phyloP scores from a whole-genome alignment of 148 eudicot species.

The Polygonum aviculare region DNA sequence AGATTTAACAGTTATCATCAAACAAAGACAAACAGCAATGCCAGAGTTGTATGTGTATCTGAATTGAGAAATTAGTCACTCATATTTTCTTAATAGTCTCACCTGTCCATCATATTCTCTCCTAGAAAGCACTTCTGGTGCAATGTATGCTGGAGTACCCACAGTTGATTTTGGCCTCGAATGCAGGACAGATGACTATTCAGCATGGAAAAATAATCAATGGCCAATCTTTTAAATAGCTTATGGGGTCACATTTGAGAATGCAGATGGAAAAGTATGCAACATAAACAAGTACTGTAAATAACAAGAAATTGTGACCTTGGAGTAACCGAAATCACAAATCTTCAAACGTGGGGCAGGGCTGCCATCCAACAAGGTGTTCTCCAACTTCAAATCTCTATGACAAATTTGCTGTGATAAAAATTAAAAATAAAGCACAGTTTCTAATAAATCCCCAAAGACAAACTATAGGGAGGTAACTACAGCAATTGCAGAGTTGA shows the following conservation, averaged over 20 bases:
- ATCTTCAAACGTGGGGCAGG: constrained; percentile 36
- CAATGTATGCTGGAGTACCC: constrained; percentile 13
- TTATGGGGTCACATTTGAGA: not conserved
- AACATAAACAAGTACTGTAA: not conserved
- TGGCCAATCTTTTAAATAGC: not conserved
- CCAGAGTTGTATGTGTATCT: not conserved
- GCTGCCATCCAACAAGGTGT: constrained; percentile 37
- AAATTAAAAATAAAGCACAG: not conserved
- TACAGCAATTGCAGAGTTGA: not conserved
- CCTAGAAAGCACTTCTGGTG: constrained; percentile 8
- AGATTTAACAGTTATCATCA: too few relatives aligned
- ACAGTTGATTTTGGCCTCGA: constrained; percentile 13
- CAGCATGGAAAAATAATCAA: not conserved
- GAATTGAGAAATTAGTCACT: not conserved
- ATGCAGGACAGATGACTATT: constrained; percentile 11
- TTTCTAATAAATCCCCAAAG: not conserved
- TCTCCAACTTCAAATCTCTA: constrained; percentile 38
- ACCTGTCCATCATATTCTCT: constrained; percentile 14
- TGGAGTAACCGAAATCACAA: constrained; percentile 40
- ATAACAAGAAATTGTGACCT: constrained; percentile 16
- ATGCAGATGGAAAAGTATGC: not conserved
- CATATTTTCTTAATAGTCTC: not conserved
- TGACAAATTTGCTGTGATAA: constrained; percentile 32
- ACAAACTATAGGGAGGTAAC: not conserved
- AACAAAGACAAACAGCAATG: too few relatives aligned